A percentile compares a stretch with the other conserved stretches of the same genome.
Evolutionary conservation across 1,139 yeast genomes (phyloP).

Genomic region (Diutina neorugosa): DNA sequence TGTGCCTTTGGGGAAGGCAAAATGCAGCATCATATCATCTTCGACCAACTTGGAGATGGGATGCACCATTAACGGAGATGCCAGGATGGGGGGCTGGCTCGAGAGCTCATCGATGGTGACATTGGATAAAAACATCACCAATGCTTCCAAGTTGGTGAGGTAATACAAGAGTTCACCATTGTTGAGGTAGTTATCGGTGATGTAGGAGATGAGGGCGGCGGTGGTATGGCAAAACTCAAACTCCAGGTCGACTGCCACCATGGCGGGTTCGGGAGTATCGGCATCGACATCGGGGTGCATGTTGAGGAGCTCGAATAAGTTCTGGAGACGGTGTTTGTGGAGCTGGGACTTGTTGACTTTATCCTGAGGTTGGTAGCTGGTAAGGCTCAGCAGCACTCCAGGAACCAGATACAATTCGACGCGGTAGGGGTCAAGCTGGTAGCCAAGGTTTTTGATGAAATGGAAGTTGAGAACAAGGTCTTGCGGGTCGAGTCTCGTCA

Average conservation of each 20-base stretch:
- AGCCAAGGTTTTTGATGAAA: conserved; percentile 26
- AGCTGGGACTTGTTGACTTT: background rate
- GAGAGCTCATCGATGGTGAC: conserved; percentile 23
- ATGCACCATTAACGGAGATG: conserved; percentile 5
- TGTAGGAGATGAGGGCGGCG: conserved; percentile 17
- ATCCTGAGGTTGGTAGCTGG: conserved; percentile 14
- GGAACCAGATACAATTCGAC: conserved; percentile 12
- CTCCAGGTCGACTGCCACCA: conserved; percentile 6
- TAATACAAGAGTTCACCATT: conserved; percentile 29
- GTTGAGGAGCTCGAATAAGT: conserved; percentile 22
- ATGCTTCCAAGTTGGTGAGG: conserved; percentile 33
- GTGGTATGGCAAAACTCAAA: conserved; percentile 16
- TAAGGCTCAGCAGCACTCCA: conserved; percentile 5
- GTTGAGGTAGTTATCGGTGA: conserved; percentile 20
- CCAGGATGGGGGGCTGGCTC: background rate
- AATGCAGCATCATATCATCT: conserved; percentile 11
- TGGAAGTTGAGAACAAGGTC: conserved; percentile 27
- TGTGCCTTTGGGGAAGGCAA: conserved; percentile 19
- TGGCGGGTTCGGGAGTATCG: conserved; percentile 5
- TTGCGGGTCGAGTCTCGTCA: conserved; percentile 7
- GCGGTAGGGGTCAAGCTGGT: conserved; percentile 21
- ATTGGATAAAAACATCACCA: conserved; percentile 25
- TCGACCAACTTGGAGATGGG: conserved; percentile 13
- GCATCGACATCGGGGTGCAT: conserved; percentile 10
- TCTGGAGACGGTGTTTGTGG: conserved; percentile 6